Evolutionary conservation across 2,329 filamentous ascomycete genomes (phyloP), one percentile per base, ranked within the genome.

Genomic region (Fusarium ambrosium): DNA sequence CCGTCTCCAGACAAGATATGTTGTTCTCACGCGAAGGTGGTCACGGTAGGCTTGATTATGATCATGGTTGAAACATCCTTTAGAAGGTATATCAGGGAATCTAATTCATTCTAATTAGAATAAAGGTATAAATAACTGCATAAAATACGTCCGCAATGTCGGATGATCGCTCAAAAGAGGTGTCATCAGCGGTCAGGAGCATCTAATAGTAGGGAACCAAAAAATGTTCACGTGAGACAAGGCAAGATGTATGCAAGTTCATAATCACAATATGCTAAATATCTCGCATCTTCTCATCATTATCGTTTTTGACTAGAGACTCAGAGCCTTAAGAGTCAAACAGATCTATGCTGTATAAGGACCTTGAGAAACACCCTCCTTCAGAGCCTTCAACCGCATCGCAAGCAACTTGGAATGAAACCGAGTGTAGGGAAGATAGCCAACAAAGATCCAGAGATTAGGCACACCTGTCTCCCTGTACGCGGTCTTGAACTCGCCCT

Each of bases 401-500:
- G 82, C 82, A 36, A 83, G 66, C n/a, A 79, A 53, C 67, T 79
- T 82, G 4, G 82, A 84, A 61, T 79, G 78, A 69, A 80, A 84
- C 8, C 82, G 78, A 37, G 80, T 81, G 61, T 79, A 74, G 9
- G 80, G 80, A 43, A 84, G 77, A 69, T 76, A 81, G 3, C 82
- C 82, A 51, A 81, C 82, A 77, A 84, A 80, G 62, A 84, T 77
- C 82, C 82, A 84, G 34, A 84, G 74, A 34, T 81, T 80, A 4
- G 77, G 78, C 20, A 83, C 81, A 3, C 82, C 82, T 4, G 75
- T 83, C 67, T 80, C 72, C 62, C 78, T 67, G 65, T 78, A 84
- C 3, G 79, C 81, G 1, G 78, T 79, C 48, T 77, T 77, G 61
- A 87, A 73, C 74, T 88, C 87, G 16, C 86, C 86, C 73, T 88